A percentile compares a stretch with the other conserved stretches of the same genome.
phyloP scores from a whole-genome alignment of 148 eudicot genomes.

The Heliosperma pusillum region DNA sequence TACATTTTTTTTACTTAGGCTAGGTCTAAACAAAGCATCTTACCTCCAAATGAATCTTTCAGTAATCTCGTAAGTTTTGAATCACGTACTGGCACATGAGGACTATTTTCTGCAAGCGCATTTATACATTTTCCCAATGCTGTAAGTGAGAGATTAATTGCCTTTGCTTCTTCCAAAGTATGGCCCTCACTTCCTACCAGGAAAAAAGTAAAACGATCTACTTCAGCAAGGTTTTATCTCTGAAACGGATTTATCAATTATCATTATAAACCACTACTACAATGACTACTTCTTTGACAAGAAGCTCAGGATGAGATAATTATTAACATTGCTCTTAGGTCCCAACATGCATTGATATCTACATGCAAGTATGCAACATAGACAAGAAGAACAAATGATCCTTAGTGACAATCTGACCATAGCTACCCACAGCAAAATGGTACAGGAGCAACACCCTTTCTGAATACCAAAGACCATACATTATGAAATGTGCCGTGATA shows the following conservation, averaged over 20 bases:
- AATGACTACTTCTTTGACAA: neutral
- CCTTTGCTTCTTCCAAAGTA: constrained; percentile 93
- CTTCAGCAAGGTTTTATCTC: constrained; percentile 8
- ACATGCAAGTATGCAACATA: neutral
- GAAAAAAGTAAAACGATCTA: neutral
- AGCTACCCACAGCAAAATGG: neutral
- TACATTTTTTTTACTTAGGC: neutral
- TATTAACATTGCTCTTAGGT: neutral
- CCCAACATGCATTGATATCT: neutral
- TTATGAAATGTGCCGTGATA: neutral
- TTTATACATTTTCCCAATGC: constrained; percentile 98
- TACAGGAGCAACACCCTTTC: neutral
- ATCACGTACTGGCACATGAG: constrained; percentile 99
- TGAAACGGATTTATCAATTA: constrained; percentile 14
- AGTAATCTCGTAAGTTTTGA: constrained; percentile 98
- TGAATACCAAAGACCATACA: neutral
- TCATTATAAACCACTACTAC: neutral
- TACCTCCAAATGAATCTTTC: constrained; percentile 99
- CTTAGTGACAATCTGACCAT: neutral
- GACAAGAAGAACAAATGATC: neutral
- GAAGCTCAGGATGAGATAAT: neutral
- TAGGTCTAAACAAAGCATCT: constrained; percentile 13
- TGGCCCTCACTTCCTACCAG: constrained; percentile 98
- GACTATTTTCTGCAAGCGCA: constrained; percentile 97
- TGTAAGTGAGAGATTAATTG: constrained; percentile 95